A percentile compares a stretch with the other conserved stretches of the same genome.
Conservation (phyloP, 345 rosid species). For the Crucihimalaya himalaica region DNA sequence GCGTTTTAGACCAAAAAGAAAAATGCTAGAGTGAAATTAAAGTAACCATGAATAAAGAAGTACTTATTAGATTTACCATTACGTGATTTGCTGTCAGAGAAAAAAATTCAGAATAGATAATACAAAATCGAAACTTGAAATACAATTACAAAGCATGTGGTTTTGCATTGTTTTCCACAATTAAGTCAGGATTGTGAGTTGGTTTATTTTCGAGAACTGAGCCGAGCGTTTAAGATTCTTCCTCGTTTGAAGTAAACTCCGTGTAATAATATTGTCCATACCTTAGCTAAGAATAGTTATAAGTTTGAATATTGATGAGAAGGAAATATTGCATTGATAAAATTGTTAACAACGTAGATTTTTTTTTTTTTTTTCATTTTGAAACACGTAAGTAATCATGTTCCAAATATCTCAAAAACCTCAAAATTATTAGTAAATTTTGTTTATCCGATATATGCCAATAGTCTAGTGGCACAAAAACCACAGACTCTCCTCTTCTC, state of each 20-base stretch:
- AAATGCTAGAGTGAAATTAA: background rate
- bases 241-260: conserved; percentile 23
- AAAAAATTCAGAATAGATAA: background rate
- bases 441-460: too few relatives aligned
- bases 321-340: too few relatives aligned
- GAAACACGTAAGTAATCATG: too few relatives aligned
- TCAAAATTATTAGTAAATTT: too few relatives aligned
- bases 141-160: conserved; percentile 53
- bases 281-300: background rate
- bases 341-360: too few relatives aligned
- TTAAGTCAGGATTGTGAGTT: conserved; percentile 44
- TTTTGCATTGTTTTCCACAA: conserved; percentile 79
- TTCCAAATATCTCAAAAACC: too few relatives aligned
- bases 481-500: too few relatives aligned
- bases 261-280: conserved; percentile 15
- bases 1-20: background rate
- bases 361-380: too few relatives aligned
- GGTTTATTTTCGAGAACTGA: conserved; percentile 53
- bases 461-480: too few relatives aligned
- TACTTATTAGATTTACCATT: background rate
- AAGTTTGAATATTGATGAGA: too few relatives aligned
- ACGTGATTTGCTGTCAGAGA: background rate
- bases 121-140: conserved; percentile 15
- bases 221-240: conserved; percentile 50
- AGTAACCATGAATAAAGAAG: background rate